phyloP scores from a whole-genome alignment of 2,329 filamentous ascomycete genomes.

The Fusarium chlamydosporum region DNA sequence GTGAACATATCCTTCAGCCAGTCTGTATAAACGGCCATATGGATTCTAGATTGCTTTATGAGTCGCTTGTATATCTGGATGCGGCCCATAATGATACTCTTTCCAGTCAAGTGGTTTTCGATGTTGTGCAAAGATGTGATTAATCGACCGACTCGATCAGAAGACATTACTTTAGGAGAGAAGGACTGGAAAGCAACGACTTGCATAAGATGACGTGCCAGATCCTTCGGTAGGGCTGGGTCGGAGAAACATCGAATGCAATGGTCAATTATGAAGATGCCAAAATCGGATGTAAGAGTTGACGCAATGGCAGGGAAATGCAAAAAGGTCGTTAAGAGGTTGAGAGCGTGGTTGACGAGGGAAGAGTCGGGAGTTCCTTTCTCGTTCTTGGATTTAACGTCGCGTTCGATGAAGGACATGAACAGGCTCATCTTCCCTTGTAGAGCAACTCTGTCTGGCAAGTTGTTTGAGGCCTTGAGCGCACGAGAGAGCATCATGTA shows the following conservation, averaged over 20 bases:
- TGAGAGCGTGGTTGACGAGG: constrained; percentile 82
- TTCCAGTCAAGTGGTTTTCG: constrained; percentile 80
- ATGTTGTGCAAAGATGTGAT: constrained; percentile 79
- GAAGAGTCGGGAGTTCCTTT: constrained; percentile 73
- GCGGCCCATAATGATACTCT: constrained; percentile 82
- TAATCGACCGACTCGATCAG: constrained; percentile 77
- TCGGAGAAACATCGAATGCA: constrained; percentile 82
- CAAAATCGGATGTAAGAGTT: constrained; percentile 82
- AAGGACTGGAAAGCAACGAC: constrained; percentile 87
- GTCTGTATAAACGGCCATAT: constrained; percentile 78
- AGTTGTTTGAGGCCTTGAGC: constrained; percentile 83
- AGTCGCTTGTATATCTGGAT: constrained; percentile 84
- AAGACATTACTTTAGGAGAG: constrained; percentile 78
- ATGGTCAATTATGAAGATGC: constrained; percentile 83
- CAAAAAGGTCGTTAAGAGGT: constrained; percentile 81
- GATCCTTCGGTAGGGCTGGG: constrained; percentile 77
- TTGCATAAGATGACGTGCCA: constrained; percentile 84
- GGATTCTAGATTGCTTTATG: constrained; percentile 75
- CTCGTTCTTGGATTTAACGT: constrained; percentile 75
- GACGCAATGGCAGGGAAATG: constrained; percentile 79
- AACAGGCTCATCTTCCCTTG: constrained; percentile 82
- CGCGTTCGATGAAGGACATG: constrained; percentile 85
- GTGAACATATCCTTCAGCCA: constrained; percentile 89
- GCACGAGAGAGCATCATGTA: constrained; percentile 84
- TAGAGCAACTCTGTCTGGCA: constrained; percentile 81